Evolutionary conservation across 225 moss, liverwort and hornwort species (phyloP).

Genomic region (Bryoerythrophyllum caledonicum): DNA sequence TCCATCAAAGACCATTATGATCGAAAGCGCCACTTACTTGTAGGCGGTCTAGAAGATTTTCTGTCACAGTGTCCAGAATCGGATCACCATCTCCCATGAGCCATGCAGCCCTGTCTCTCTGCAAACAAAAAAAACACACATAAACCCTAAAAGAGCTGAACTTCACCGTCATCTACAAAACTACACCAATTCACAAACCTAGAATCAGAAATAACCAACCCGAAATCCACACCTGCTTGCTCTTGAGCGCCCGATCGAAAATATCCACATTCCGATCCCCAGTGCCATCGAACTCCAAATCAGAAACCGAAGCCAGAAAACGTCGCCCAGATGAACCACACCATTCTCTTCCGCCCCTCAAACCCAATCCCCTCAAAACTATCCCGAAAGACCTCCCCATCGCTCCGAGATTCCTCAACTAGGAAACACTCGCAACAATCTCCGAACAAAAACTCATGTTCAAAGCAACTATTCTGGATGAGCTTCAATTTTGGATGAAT

Average conservation of each 20-base stretch:
- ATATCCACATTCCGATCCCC: constrained; percentile 90
- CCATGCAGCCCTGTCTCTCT: constrained; percentile 95
- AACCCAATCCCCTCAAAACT: constrained; percentile 12
- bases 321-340: background rate
- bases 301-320: constrained; percentile 27
- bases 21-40: constrained; percentile 84
- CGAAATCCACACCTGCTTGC: constrained; percentile 80
- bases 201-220: background rate
- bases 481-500: background rate
- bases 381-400: constrained; percentile 15
- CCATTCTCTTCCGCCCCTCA: background rate
- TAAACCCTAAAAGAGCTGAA: constrained; percentile 4
- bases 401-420: background rate
- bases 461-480: background rate
- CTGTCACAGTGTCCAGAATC: constrained; percentile 80
- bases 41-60: constrained; percentile 90
- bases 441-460: background rate
- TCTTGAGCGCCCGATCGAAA: constrained; percentile 82
- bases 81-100: constrained; percentile 73
- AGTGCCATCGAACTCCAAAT: constrained; percentile 33
- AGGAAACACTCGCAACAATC: background rate
- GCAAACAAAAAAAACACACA: constrained; percentile 19
- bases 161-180: background rate
- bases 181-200: background rate
- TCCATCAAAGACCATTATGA: background rate